These are phyloP conservation scores for Lenzites betulinus DNA, from an alignment of 768 basidiomycete genomes.

Conservation along the genomic window DNA sequence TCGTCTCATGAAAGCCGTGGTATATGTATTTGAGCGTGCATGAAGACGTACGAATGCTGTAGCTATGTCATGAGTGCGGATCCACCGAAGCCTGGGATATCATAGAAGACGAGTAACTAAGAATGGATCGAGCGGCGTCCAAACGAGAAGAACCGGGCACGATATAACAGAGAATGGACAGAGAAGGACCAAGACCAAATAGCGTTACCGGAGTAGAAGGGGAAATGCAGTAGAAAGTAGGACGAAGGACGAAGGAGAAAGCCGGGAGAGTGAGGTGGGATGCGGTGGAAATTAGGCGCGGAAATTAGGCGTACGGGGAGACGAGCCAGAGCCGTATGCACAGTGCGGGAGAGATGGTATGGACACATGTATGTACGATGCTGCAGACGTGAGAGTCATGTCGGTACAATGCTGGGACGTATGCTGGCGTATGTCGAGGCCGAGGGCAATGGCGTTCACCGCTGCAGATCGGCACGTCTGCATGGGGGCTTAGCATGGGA, in stretches of 20 bases:
- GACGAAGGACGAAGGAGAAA: background rate
- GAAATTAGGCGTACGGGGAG: slow-evolving; percentile 4
- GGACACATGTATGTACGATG: slow-evolving; percentile 17
- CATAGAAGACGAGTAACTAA: slow-evolving; percentile 16
- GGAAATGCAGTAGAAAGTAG: background rate
- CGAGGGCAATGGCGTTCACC: slow-evolving; percentile 11
- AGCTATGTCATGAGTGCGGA: slow-evolving; percentile 20
- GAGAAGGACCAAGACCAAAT: slow-evolving; percentile 2
- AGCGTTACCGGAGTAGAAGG: slow-evolving; percentile 12
- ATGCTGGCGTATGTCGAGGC: background rate
- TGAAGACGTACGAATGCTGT: slow-evolving; percentile 13
- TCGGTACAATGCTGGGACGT: slow-evolving; percentile 1
- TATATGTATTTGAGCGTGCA: slow-evolving; percentile 22
- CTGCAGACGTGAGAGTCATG: slow-evolving; percentile 9
- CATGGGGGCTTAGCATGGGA: background rate
- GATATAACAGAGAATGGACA: background rate
- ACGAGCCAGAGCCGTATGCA: slow-evolving; percentile 13
- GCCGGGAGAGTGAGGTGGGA: background rate
- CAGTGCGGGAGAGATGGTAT: slow-evolving; percentile 15
- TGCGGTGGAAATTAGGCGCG: slow-evolving; percentile 6
- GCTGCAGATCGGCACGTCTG: slow-evolving; percentile 34
- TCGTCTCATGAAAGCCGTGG: background rate
- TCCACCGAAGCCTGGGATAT: slow-evolving; percentile 14
- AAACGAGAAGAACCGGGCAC: background rate
- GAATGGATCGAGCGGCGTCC: slow-evolving; percentile 8